These are phyloP conservation scores for Ceriops decandra DNA, from an alignment of 345 rosid genomes.

Conservation along the genomic window DNA sequence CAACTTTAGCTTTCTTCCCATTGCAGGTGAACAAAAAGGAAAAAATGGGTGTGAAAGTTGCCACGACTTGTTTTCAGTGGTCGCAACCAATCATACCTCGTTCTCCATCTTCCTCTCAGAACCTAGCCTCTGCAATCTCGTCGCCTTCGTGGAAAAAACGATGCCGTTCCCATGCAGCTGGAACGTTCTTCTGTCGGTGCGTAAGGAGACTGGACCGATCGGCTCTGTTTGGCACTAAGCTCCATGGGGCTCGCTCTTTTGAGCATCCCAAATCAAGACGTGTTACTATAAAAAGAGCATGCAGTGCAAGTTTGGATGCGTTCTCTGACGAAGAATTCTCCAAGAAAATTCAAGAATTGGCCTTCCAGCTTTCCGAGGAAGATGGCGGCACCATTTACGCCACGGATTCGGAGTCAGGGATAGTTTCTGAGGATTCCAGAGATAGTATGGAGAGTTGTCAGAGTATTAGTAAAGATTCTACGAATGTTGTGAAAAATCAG, in stretches of 20 bases:
- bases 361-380: constrained; percentile 46
- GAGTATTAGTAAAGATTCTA: not conserved
- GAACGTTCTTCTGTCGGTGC: constrained; percentile 24
- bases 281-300: constrained; percentile 37
- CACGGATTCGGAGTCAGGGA: constrained; percentile 15
- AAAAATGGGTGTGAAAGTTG: constrained; percentile 71
- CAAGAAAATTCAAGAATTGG: constrained; percentile 50
- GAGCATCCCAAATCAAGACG: constrained; percentile 33
- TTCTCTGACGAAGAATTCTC: constrained; percentile 78
- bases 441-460: constrained; percentile 6
- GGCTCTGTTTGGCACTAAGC: constrained; percentile 41
- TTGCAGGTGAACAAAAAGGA: too few species aligned
- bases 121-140: constrained; percentile 52
- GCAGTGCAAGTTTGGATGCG: constrained; percentile 54
- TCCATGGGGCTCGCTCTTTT: constrained; percentile 42
- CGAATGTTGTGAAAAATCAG: not conserved
- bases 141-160: constrained; percentile 52
- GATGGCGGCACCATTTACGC: constrained; percentile 8
- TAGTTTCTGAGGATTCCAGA: constrained; percentile 17
- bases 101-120: constrained; percentile 53
- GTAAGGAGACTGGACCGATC: constrained; percentile 43
- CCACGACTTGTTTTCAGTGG: constrained; percentile 51
- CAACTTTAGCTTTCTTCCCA: not conserved
- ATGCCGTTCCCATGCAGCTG: constrained; percentile 24
- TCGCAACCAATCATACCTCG: constrained; percentile 49